Conservation (phyloP, 202 grass and related monocot genomes). For the Eragrostis tef region DNA sequence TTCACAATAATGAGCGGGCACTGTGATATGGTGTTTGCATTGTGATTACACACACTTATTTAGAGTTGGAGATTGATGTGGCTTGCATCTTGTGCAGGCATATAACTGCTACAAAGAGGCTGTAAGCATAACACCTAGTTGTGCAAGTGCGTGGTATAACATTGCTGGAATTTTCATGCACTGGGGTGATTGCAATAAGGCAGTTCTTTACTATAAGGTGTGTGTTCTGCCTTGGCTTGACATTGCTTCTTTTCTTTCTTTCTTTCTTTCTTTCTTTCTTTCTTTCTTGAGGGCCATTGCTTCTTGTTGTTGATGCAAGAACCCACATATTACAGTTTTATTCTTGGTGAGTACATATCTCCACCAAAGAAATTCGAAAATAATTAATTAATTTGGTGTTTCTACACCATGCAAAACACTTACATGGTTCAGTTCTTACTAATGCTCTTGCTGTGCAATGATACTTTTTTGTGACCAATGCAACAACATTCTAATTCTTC, state of each 20-base stretch:
- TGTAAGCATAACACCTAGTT: conserved; percentile 49
- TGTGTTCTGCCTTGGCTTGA: conserved; percentile 8
- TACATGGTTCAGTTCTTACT: conserved; percentile 6
- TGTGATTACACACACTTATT: neutral
- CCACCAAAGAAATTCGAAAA: neutral
- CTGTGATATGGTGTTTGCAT: neutral
- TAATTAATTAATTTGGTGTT: no score
- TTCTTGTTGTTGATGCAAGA: no score
- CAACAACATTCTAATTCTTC: neutral
- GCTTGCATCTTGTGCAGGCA: conserved; percentile 48
- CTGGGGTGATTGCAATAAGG: conserved; percentile 48
- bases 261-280: no score
- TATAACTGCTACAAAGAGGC: conserved; percentile 54
- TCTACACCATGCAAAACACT: neutral
- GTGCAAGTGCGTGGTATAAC: conserved; percentile 55
- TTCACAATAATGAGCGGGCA: neutral
- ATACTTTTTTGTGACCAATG: neutral
- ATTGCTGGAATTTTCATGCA: conserved; percentile 57
- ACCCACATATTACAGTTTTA: neutral
- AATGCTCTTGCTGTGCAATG: conserved; percentile 14
- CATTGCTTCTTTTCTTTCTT: conserved; percentile 22
- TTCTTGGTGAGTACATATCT: neutral
- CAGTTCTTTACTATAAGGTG: conserved; percentile 57
- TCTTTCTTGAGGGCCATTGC: no score
- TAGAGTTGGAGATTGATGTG: neutral